Evolutionary conservation across 352 stramenopile genomes (phyloP).

Genomic region (Phytophthora idaei): DNA sequence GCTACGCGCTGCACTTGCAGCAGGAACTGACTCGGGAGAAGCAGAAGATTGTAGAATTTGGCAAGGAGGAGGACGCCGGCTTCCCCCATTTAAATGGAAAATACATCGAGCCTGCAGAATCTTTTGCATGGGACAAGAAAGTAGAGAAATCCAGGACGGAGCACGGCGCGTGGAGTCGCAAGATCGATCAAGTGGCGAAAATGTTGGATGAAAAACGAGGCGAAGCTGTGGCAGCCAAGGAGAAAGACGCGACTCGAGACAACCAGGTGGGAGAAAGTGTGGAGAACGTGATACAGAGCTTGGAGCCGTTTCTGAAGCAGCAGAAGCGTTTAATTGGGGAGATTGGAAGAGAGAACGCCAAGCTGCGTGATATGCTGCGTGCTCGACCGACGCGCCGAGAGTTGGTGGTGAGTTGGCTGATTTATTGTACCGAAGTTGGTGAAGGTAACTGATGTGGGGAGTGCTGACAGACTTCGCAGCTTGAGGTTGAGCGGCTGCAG

Average conservation of each 20-base stretch:
- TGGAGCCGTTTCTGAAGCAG: constrained; percentile 29
- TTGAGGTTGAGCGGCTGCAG: constrained; percentile 40
- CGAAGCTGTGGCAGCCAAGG: neutral
- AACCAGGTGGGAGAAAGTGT: constrained; percentile 12
- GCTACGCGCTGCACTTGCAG: constrained; percentile 35
- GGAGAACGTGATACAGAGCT: constrained; percentile 6
- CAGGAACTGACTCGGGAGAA: constrained; percentile 41
- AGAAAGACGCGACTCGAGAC: constrained; percentile 2
- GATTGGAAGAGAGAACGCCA: constrained; percentile 34
- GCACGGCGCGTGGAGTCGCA: constrained; percentile 23
- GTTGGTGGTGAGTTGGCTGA: constrained; percentile 23
- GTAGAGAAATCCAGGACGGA: constrained; percentile 17
- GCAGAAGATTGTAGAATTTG: constrained; percentile 11
- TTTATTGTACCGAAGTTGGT: neutral
- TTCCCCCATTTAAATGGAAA: constrained; percentile 5
- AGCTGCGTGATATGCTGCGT: constrained; percentile 37
- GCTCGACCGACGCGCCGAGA: constrained; percentile 34
- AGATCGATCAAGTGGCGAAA: constrained; percentile 23
- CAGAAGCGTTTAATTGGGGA: constrained; percentile 31
- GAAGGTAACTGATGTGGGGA: neutral
- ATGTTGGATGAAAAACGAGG: constrained; percentile 12
- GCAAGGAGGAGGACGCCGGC: neutral
- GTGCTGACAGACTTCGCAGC: constrained; percentile 19
- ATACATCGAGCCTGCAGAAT: neutral
- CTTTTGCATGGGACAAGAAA: constrained; percentile 22